These are phyloP conservation scores for Craspedostauros australis DNA, from an alignment of 108 stramenopile genomes.

Conservation along the genomic window DNA sequence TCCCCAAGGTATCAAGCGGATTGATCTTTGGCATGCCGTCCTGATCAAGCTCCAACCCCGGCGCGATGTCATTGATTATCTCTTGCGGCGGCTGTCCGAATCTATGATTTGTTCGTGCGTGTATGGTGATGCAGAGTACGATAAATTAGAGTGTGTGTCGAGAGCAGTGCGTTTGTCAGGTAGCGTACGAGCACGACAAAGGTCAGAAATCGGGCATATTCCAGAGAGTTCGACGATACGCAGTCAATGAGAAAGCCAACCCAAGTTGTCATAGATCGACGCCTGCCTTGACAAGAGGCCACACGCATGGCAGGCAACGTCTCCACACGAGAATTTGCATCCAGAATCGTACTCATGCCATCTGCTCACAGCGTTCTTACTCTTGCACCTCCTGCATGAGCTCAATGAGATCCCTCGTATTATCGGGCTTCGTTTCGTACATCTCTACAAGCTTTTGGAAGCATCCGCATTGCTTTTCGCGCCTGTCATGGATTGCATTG, in stretches of 20 bases:
- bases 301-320: not conserved
- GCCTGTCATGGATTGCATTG: too few relatives aligned
- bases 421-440: slow-evolving; percentile 92
- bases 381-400: slow-evolving; percentile 91
- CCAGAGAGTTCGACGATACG: too few relatives aligned
- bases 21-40: slow-evolving; percentile 93
- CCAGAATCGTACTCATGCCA: not conserved
- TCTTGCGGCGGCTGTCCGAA: slow-evolving; percentile 94
- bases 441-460: slow-evolving; percentile 84
- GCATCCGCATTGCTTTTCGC: slow-evolving; percentile 81
- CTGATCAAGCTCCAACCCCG: slow-evolving; percentile 89
- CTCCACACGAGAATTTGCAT: not conserved
- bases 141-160: too few relatives aligned
- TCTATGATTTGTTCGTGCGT: slow-evolving; percentile 12
- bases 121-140: too few relatives aligned
- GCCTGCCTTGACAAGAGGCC: not conserved
- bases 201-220: too few relatives aligned
- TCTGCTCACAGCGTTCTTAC: slow-evolving; percentile 37
- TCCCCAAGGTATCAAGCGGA: too few relatives aligned
- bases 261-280: too few relatives aligned
- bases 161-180: too few relatives aligned
- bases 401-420: slow-evolving; percentile 69
- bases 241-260: too few relatives aligned
- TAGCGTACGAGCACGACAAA: too few relatives aligned
- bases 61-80: slow-evolving; percentile 95